Evolutionary conservation across 129 eudicot genomes (phyloP).

Genomic region (Centrapalus pauciflorus): DNA sequence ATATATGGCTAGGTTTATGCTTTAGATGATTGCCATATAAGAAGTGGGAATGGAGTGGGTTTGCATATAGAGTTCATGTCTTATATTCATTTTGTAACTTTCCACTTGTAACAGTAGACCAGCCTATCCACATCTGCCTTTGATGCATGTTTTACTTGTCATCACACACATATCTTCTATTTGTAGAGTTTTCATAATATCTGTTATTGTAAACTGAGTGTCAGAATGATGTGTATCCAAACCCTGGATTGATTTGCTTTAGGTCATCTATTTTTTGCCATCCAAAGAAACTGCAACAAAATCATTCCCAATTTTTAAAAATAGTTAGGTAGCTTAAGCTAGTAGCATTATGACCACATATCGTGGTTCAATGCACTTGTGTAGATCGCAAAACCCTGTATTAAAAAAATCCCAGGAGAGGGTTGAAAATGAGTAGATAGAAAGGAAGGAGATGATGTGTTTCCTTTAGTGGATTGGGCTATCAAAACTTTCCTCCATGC

Average conservation of each 20-base stretch:
- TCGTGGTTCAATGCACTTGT: background rate
- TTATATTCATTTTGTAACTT: background rate
- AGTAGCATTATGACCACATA: background rate
- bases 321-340: no score
- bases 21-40: conserved; percentile 1
- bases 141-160: background rate
- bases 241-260: conserved; percentile 2
- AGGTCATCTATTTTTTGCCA: background rate
- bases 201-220: background rate
- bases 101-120: background rate
- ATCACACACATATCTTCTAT: background rate
- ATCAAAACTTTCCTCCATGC: no score
- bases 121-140: background rate
- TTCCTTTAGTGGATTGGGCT: background rate
- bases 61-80: background rate
- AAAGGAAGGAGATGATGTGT: background rate
- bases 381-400: background rate
- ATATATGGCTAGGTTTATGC: conserved; percentile 10
- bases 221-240: background rate
- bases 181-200: background rate
- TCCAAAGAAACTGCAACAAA: background rate
- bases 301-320: background rate
- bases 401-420: no score
- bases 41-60: background rate
- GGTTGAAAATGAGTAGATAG: background rate